A percentile compares a stretch with the other conserved stretches of the same genome.
These are phyloP conservation scores for Tuber indicum DNA, from an alignment of 495 filamentous ascomycete species.

Conservation along the genomic window DNA sequence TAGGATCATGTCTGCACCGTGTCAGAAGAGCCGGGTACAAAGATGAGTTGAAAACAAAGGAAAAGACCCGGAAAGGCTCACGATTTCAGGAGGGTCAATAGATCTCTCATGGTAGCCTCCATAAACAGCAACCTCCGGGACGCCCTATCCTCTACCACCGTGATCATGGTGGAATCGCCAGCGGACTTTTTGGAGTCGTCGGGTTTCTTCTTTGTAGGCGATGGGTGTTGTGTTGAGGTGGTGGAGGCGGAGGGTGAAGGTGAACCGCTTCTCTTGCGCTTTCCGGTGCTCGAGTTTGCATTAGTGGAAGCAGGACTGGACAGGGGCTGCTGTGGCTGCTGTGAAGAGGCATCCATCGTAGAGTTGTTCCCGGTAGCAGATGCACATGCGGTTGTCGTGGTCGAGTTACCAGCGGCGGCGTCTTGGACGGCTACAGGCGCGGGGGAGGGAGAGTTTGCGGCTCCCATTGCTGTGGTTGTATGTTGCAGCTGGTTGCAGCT, in stretches of 20 bases:
- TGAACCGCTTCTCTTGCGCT: slow-evolving; percentile 27
- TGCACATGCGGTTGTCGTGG: slow-evolving; percentile 6
- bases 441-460: slow-evolving; percentile 8
- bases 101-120: slow-evolving; percentile 26
- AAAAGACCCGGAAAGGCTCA: slow-evolving; percentile 10
- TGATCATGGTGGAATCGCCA: slow-evolving; percentile 14
- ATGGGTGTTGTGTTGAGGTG: neutral
- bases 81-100: slow-evolving; percentile 38
- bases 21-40: slow-evolving; percentile 14
- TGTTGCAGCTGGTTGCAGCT: slow-evolving; percentile 5
- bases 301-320: slow-evolving; percentile 5
- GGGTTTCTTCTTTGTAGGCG: neutral
- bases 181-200: neutral
- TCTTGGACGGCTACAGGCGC: neutral
- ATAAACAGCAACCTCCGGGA: slow-evolving; percentile 19
- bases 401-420: neutral
- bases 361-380: slow-evolving; percentile 3
- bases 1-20: slow-evolving; percentile 30
- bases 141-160: slow-evolving; percentile 7
- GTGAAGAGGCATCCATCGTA: slow-evolving; percentile 9
- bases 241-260: neutral
- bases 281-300: slow-evolving; percentile 26
- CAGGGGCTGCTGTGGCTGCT: slow-evolving; percentile 17
- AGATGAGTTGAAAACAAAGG: neutral
- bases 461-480: slow-evolving; percentile 5